Conservation (phyloP, 805 yeast genomes). For the Kluyveromyces siamensis region DNA sequence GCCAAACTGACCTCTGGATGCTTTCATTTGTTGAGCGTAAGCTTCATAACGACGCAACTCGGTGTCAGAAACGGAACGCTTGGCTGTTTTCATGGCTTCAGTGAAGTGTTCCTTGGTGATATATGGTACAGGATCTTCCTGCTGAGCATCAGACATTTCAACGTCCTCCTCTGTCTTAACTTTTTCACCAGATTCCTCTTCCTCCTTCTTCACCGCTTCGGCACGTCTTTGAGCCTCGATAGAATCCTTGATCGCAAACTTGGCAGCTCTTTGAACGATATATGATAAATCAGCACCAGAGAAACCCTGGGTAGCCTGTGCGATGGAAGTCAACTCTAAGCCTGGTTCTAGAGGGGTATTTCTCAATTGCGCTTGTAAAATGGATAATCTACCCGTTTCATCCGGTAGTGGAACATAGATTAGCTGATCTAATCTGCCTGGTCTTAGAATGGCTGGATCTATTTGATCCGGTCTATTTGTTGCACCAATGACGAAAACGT, state of each 20-base stretch:
- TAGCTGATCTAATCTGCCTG: constrained; percentile 97
- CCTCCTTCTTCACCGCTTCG: constrained; percentile 37
- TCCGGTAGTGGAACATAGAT: constrained; percentile 98
- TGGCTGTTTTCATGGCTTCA: constrained; percentile 99
- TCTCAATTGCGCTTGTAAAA: constrained; percentile 91
- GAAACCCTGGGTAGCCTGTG: constrained; percentile 93
- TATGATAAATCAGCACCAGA: constrained; percentile 98
- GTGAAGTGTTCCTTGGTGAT: constrained; percentile 91
- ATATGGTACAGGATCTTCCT: constrained; percentile 89
- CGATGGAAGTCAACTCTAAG: constrained; percentile 76
- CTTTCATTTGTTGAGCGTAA: constrained; percentile 91
- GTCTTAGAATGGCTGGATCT: constrained; percentile 97
- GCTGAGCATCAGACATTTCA: constrained; percentile 29
- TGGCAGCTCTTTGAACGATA: constrained; percentile 97
- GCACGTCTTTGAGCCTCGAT: constrained; percentile 68
- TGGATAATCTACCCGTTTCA: constrained; percentile 86
- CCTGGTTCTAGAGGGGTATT: constrained; percentile 99
- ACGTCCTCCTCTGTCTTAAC: constrained; percentile 40
- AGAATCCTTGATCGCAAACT: constrained; percentile 95
- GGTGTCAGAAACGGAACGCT: constrained; percentile 93
- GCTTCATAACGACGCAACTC: constrained; percentile 98
- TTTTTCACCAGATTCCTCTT: constrained; percentile 18
- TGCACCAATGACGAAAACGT: constrained; percentile 98
- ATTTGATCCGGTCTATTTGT: constrained; percentile 99
- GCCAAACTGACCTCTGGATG: constrained; percentile 90